Evolutionary conservation across 768 basidiomycete genomes (phyloP).

Genomic region (Auricularia sp.): DNA sequence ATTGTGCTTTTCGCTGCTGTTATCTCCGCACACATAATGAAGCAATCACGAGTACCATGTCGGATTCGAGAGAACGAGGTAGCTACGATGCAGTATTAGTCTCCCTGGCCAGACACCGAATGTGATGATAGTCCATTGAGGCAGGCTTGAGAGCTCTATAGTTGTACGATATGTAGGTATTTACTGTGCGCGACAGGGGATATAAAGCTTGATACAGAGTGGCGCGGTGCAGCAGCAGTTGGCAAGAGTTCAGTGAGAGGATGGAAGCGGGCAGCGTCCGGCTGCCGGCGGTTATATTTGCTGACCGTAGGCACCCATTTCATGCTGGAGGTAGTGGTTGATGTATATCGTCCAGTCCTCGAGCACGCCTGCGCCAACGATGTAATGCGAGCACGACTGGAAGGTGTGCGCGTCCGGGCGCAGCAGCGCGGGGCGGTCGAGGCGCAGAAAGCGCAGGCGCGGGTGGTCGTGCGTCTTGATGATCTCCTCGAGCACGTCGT

Average conservation of each 20-base stretch:
- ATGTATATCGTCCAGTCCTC: slow-evolving; percentile 45
- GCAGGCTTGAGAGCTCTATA: too few species aligned
- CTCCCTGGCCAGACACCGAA: too few species aligned
- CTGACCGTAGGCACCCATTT: not conserved
- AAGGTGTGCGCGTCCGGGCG: slow-evolving; percentile 48
- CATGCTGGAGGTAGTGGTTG: slow-evolving; percentile 34
- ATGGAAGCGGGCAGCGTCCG: not conserved
- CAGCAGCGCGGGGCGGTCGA: slow-evolving; percentile 50
- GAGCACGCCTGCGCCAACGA: slow-evolving; percentile 36
- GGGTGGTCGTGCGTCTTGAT: slow-evolving; percentile 36
- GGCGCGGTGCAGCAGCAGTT: not conserved
- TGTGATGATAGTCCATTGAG: too few species aligned
- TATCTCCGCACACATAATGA: too few species aligned
- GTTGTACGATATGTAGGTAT: too few species aligned
- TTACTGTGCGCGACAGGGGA: too few species aligned
- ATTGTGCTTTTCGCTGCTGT: too few species aligned
- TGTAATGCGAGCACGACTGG: slow-evolving; percentile 38
- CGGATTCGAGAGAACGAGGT: too few species aligned
- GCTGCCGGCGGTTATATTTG: not conserved
- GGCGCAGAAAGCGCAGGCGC: slow-evolving; percentile 46
- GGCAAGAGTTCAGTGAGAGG: not conserved
- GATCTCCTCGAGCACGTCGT: slow-evolving; percentile 39
- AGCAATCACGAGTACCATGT: too few species aligned
- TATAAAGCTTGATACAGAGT: too few species aligned
- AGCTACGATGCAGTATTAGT: too few species aligned